Percentiles rank a stretch among this genome's conserved stretches.
These are phyloP conservation scores for Nicotiana obtusifolia DNA, from an alignment of 257 asterid genomes.

Conservation along the genomic window DNA sequence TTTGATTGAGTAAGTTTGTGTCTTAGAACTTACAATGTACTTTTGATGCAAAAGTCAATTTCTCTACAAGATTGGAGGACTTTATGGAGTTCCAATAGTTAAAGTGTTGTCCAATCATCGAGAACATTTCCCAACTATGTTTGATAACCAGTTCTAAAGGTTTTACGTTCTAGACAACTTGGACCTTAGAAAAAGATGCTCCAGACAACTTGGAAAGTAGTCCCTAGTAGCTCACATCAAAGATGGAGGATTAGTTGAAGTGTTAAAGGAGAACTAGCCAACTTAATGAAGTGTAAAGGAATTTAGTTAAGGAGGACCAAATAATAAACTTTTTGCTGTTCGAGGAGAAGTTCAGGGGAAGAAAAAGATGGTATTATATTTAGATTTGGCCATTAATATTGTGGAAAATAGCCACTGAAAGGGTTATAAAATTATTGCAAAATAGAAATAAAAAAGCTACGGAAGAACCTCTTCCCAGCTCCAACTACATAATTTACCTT, in stretches of 20 bases:
- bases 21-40: not conserved
- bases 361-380: not conserved
- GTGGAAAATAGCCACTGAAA: not conserved
- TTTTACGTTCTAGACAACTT: not conserved
- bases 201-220: not conserved
- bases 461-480: not conserved
- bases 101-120: not conserved
- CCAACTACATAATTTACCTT: not conserved
- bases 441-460: not conserved
- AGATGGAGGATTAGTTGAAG: not conserved
- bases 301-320: not conserved
- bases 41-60: not conserved
- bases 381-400: not conserved
- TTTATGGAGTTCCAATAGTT: not conserved
- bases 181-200: not conserved
- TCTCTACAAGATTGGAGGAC: not conserved
- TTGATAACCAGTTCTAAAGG: not conserved
- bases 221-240: not conserved
- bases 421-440: not conserved
- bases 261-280: too few species aligned
- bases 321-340: not conserved
- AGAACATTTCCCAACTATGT: not conserved
- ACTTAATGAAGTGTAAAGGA: not conserved
- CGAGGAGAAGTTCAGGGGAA: not conserved
- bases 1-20: not conserved